These are phyloP conservation scores for Ceratobasidium sp. DNA, from an alignment of 1,284 basidiomycete genomes.

Conservation along the genomic window DNA sequence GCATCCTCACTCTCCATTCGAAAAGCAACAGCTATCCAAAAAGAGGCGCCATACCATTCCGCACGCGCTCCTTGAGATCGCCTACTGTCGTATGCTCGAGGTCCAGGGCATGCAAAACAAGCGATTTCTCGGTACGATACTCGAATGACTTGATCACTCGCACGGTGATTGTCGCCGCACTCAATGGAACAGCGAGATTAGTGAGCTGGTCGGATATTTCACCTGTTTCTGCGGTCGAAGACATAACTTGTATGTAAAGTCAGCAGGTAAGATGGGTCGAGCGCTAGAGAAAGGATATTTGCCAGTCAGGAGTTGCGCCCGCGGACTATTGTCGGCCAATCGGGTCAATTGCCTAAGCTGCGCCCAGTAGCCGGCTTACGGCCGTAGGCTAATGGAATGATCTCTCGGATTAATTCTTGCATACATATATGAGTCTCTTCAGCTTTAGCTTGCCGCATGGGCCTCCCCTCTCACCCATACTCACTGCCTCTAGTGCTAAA, in stretches of 20 bases:
- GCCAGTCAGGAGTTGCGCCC: neutral
- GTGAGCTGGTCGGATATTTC: conserved; percentile 53
- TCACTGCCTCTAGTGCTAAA: no score
- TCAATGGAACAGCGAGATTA: conserved; percentile 69
- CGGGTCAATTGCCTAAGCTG: conserved; percentile 37
- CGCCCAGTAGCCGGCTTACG: neutral
- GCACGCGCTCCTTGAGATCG: conserved; percentile 71
- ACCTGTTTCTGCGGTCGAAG: conserved; percentile 43
- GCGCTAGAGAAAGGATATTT: conserved; percentile 1
- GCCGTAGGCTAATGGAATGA: neutral
- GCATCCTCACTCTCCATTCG: conserved; percentile 35
- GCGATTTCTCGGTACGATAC: conserved; percentile 85
- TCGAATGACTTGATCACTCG: conserved; percentile 95
- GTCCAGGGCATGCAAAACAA: conserved; percentile 83
- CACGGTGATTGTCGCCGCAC: conserved; percentile 81
- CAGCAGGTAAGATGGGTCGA: neutral
- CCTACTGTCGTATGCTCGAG: conserved; percentile 78
- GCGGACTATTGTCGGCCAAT: conserved; percentile 38
- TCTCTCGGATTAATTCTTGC: conserved; percentile 1
- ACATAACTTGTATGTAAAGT: conserved; percentile 47
- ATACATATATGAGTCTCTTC: conserved; percentile 3
- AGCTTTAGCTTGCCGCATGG: no score
- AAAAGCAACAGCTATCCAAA: conserved; percentile 19
- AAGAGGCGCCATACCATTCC: conserved; percentile 59
- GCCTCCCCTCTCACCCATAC: neutral